Base-by-base conservation (phyloP, 352 stramenopile genomes). In the Globisporangium alternatum region DNA sequence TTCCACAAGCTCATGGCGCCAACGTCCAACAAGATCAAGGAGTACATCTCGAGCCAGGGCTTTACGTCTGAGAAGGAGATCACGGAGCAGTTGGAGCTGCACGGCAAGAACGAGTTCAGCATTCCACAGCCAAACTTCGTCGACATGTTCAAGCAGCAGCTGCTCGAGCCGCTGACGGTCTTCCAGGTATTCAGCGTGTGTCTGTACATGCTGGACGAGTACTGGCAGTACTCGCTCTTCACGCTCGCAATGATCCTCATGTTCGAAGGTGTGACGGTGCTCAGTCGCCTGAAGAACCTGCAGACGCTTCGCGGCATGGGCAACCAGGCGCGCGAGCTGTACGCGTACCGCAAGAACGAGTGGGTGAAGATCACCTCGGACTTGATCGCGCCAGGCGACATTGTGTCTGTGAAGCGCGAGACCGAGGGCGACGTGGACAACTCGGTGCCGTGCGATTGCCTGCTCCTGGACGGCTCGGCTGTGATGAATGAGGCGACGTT, bases 141-240 rank as follows among this genome's bases (percentile, higher is more conserved):
- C 28, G 90, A 97, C 64, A 90, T 99, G 72, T 98, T 99, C 64
- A 89, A 94, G 67, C 93, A 99, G 77, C 98, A 99, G 78, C 69
- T 98, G 21, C 75, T 99, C 12, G 96, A 98, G 67, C 98, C 98
- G 19, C 95, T 99, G 47, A 99, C 98, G 61, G 84, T 99, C 1
- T 99, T 99, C 75, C 98, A 99, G 86, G 83, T 99, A 56, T 97
- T 99, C 55, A 99, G 97, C 70, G 96, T 99, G 19, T 83, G 96
- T 28, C 77, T 99, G 25, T 99, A 98, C 90, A 98, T 94, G 79
- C 81, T 99, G 15, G 98, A 99, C 78, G 98, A 99, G 75, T 99
- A 99, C 83, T 99, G 97, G 97, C 97, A 99, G 77, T 99, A 99
- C 81, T 97, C 95, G 33, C 78, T 99, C n/a, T 99, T 99, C 67